Evolutionary conservation across 305 asterid species (phyloP).

Genomic region (Fraxinus velutina): DNA sequence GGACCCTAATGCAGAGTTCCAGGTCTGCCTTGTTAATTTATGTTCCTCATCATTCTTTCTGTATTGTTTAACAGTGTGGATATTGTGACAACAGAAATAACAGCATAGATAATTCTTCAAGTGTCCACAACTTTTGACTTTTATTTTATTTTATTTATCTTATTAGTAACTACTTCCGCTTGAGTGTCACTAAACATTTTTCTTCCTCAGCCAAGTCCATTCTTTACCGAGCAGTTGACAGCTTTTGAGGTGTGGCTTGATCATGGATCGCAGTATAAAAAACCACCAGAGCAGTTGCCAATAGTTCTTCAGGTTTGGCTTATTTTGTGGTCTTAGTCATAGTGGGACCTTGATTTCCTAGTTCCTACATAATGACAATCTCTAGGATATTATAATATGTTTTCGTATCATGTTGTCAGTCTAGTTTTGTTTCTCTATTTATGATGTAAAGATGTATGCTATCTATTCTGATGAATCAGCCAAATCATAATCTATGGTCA

Average conservation of each 20-base stretch:
- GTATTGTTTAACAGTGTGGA: slow-evolving; percentile 14
- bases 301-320: slow-evolving; percentile 90
- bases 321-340: slow-evolving; percentile 13
- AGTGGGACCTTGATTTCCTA: background rate
- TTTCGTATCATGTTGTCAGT: background rate
- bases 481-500: background rate
- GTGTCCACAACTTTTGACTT: slow-evolving; percentile 11
- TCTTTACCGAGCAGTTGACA: slow-evolving; percentile 93
- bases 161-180: slow-evolving; percentile 25
- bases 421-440: background rate
- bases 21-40: slow-evolving; percentile 39
- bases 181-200: slow-evolving; percentile 3
- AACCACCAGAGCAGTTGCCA: slow-evolving; percentile 98
- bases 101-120: background rate
- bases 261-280: slow-evolving; percentile 95
- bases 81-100: background rate
- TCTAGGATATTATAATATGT: slow-evolving; percentile 13
- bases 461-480: background rate
- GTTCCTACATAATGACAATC: background rate
- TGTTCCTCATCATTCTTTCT: background rate
- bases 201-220: slow-evolving; percentile 83
- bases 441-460: background rate
- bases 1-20: slow-evolving; percentile 95
- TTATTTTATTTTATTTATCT: slow-evolving; percentile 1
- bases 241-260: slow-evolving; percentile 99